Base-by-base conservation (phyloP, 2,329 filamentous ascomycete genomes). In the Paecilomyces sp. region DNA sequence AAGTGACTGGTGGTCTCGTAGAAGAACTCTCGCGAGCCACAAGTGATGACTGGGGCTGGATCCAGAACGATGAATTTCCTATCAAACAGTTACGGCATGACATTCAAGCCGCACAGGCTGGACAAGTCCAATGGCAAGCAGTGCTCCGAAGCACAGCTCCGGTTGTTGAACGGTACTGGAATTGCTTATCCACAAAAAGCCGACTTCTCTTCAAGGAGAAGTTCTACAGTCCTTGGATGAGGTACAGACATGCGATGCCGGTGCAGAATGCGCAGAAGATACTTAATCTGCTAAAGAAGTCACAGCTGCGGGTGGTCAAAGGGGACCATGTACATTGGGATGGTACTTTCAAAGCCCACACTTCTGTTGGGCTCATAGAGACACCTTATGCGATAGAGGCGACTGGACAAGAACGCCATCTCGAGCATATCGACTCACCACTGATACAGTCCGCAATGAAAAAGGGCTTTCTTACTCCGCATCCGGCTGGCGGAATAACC, bases 231-330 rank as follows among this genome's bases (percentile, higher is more conserved):
- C 54, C 50, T 6, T 61, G 60, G 60, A 61, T 59, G 57, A 50
- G 60, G 36, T 61, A 61, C 30, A 55, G 60, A 28, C 60, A 61
- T 47, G 60, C 57, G 15, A 61, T 60, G 57, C 60, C 60, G 3
- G 28, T 61, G 11, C 33, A 57, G 12, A 61, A 59, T 15, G 60
- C 55, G 8, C 28, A 60, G n/a, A 57, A 60, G 25, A 56, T 60
- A 12, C 55, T 61, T 13, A 22, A 52, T 1, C 22, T 61, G 9
- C 24, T 61, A 52, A 28, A 60, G 31, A 59, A 54, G n/a, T 41
- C 36, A 22, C 60, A 61, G 30, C 28, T 61, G 7, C 36, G 18
- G 12, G 60, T 61, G 3, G 55, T 57, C 13, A 55, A 56, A 55
- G 60, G 60, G 4, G 55, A 59, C 8, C 13, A 28, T 3, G 36